Evolutionary conservation across 106 monocot species (phyloP), one percentile per base, ranked within the genome.

Genomic region (Cymbidium sinense): DNA sequence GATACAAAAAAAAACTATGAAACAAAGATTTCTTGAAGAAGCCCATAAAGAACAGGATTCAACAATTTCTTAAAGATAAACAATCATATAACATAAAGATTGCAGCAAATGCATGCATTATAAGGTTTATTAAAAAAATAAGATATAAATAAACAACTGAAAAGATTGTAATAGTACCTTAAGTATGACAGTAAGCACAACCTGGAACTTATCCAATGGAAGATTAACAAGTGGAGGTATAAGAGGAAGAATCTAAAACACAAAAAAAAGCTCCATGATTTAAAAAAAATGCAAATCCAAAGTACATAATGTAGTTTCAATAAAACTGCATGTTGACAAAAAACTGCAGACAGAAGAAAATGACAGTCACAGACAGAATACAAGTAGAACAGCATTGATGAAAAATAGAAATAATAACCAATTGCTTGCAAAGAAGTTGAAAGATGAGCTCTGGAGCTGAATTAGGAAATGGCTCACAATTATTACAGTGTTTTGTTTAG

Each of bases 201-300:
- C 82, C 85, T 94, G 98, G 50, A 98, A 88, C 71, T 88, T 94
- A 52, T 94, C 94, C 58, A 81, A 20, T 27, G 98, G 84, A 81
- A 98, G 94, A 92, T 84, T 85, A 70, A 98, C 86, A 79, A 98
- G 73, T 50, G 78, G 90, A 1, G 98, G 94, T 34, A 94, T 85
- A 67, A 92, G 58, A 29, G 83, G 79, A 71, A 98, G 75, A 9
- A 98, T 85, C 98, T 98, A 43, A 5, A 55, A 44, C 34, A 76
- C 72, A 80, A 4, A 41, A 71, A 75, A 29, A 83, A 76, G 41
- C 64, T 58, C 37, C 67, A 50, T 37, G 41, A 50, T 67, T 2
- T 23, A 33, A 67, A 33, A 67, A 31, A 67, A 7, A 64, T 29
- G 11, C 67, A 67, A 11, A 33, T 23, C 1, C 31, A 13, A 67